These are phyloP conservation scores for Herpetospermum pedunculosum DNA, from an alignment of 306 rosid genomes.

Conservation along the genomic window DNA sequence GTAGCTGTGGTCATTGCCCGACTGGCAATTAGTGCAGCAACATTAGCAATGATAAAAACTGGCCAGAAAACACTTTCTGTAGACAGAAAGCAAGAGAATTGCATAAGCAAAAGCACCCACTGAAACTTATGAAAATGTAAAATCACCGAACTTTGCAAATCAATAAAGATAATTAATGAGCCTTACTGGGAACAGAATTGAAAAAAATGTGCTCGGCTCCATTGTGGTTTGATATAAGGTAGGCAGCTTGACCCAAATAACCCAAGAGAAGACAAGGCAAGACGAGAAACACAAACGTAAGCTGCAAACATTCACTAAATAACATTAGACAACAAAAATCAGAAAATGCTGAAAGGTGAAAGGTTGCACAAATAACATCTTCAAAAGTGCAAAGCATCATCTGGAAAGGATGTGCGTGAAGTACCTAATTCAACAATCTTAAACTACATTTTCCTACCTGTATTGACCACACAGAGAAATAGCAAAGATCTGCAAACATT, in stretches of 20 bases:
- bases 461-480: slow-evolving; percentile 84
- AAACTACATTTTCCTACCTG: slow-evolving; percentile 48
- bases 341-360: slow-evolving; percentile 2
- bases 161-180: slow-evolving; percentile 6
- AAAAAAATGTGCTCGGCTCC: slow-evolving; percentile 57
- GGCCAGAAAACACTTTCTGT: slow-evolving; percentile 82
- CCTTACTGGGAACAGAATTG: slow-evolving; percentile 77
- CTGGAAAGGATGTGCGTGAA: background rate
- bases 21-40: slow-evolving; percentile 93
- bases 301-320: slow-evolving; percentile 51
- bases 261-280: slow-evolving; percentile 90
- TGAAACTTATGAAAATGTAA: background rate
- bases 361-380: slow-evolving; percentile 7
- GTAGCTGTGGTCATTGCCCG: slow-evolving; percentile 98
- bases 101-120: background rate
- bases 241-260: slow-evolving; percentile 99
- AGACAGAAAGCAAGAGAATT: slow-evolving; percentile 8
- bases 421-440: background rate
- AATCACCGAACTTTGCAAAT: background rate
- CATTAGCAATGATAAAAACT: slow-evolving; percentile 55
- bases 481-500: slow-evolving; percentile 98
- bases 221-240: slow-evolving; percentile 57
- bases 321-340: background rate
- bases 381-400: background rate
- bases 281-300: slow-evolving; percentile 83